Conservation (phyloP, 2,329 filamentous ascomycete species). For the Microdochium bolleyi region DNA sequence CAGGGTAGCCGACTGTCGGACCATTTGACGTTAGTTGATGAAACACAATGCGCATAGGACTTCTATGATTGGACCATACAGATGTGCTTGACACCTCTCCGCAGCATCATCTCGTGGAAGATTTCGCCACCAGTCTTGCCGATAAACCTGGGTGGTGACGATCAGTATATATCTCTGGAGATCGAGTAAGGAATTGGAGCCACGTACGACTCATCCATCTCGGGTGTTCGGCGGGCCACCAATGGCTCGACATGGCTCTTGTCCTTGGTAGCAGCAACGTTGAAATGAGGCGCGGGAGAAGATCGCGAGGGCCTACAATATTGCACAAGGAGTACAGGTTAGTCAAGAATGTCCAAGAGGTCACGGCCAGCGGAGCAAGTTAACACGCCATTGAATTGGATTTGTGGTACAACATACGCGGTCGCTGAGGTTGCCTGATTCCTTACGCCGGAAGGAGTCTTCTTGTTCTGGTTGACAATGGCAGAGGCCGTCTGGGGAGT, state of each 20-base stretch:
- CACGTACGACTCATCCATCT: slow-evolving; percentile 76
- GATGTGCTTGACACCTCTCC: slow-evolving; percentile 85
- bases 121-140: slow-evolving; percentile 94
- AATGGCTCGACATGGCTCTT: slow-evolving; percentile 62
- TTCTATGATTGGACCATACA: slow-evolving; percentile 51
- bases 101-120: slow-evolving; percentile 98
- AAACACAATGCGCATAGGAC: background rate
- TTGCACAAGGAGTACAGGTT: slow-evolving; percentile 8
- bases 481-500: slow-evolving; percentile 27
- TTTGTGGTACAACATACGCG: slow-evolving; percentile 37
- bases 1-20: slow-evolving; percentile 71
- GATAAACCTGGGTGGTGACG: slow-evolving; percentile 57
- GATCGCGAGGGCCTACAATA: slow-evolving; percentile 44
- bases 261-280: slow-evolving; percentile 31
- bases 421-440: slow-evolving; percentile 42
- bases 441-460: slow-evolving; percentile 31
- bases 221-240: slow-evolving; percentile 47
- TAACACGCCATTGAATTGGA: too few relatives aligned
- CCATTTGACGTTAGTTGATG: background rate
- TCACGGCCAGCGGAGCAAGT: slow-evolving; percentile 1
- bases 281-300: slow-evolving; percentile 56
- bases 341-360: slow-evolving; percentile 12
- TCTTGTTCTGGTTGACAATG: slow-evolving; percentile 26
- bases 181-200: slow-evolving; percentile 5
- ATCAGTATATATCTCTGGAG: slow-evolving; percentile 8